A percentile compares a stretch with the other conserved stretches of the same genome.
Evolutionary conservation across 2,329 filamentous ascomycete genomes (phyloP).

Genomic region (Nigrospora sphaerica): DNA sequence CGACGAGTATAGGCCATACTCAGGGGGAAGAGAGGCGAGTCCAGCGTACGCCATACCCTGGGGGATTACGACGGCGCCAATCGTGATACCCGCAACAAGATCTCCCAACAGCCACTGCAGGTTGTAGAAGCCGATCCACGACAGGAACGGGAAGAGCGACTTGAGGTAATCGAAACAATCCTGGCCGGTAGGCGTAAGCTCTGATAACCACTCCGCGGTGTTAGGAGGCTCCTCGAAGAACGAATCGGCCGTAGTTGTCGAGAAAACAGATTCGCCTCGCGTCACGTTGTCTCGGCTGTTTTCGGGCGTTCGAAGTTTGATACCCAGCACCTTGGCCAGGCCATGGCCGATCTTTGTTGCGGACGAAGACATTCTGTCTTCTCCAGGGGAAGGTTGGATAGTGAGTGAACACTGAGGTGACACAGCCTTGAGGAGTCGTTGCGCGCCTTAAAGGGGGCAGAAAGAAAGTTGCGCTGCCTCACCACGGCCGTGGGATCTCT

Average conservation of each 20-base stretch:
- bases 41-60: constrained; percentile 94
- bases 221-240: constrained; percentile 82
- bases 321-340: constrained; percentile 73
- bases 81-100: constrained; percentile 72
- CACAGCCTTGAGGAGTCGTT: too few species aligned
- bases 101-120: constrained; percentile 83
- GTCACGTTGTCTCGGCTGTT: constrained; percentile 55
- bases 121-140: constrained; percentile 91
- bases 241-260: constrained; percentile 62
- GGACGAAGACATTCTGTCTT: constrained; percentile 25
- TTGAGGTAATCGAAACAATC: constrained; percentile 55
- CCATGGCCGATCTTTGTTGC: constrained; percentile 58
- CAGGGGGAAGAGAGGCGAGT: constrained; percentile 68
- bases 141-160: constrained; percentile 77
- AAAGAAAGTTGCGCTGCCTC: too few species aligned
- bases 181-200: constrained; percentile 50
- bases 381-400: too few species aligned
- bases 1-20: constrained; percentile 89
- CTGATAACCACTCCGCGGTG: constrained; percentile 61
- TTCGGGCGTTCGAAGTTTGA: constrained; percentile 69
- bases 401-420: too few species aligned
- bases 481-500: too few species aligned
- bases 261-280: constrained; percentile 73
- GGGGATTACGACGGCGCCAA: constrained; percentile 72
- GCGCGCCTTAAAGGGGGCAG: too few species aligned